Evolutionary conservation across 371 early-diverging fungal genomes (phyloP), one percentile per base, ranked within the genome.

Genomic region (Mortierella sp.): DNA sequence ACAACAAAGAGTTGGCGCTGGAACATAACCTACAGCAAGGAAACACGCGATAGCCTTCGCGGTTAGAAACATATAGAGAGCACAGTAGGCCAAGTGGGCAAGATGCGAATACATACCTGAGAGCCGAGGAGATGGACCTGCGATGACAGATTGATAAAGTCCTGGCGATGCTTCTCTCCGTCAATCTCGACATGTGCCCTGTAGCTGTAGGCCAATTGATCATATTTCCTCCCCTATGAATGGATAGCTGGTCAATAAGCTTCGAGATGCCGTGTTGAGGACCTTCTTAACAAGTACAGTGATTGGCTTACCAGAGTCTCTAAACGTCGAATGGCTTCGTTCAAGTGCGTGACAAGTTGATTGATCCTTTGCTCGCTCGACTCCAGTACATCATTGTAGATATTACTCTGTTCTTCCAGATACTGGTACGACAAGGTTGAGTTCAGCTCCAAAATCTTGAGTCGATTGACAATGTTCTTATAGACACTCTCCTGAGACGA

Each of bases 391-490:
- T 91, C 87, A 71, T 92, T 92, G 29, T 94, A 83, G 60, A 89
- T 86, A 52, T 87, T 85, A 66, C 88, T 92, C 72, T 95, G 94
- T 58, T 95, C 94, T 60, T 95, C 94, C 66, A 96, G 79, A 59
- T 91, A 95, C 52, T 87, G 86, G 60, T 91, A 89, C 5, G 93
- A 90, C 24, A 94, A 63, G 0, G 94, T 90, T 13, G 91, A 85
- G 69, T 94, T 94, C 24, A 88, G 76, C 73, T 96, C 97, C 9
- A 96, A 81, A 17, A 84, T 80, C 46, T 80, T 81, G 1, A 97
- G 80, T 14, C 98, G 86, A 55, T 93, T 94, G 86, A 93, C 90
- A 43, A 97, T 95, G 6, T 90, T 94, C 60, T 95, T 94, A 79
- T 93, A 96, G 39, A 96, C 92, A 54, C 92, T 95, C 92, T 71